Evolutionary conservation across 306 rosid species (phyloP).

Genomic region (Cucurbita ficifolia): DNA sequence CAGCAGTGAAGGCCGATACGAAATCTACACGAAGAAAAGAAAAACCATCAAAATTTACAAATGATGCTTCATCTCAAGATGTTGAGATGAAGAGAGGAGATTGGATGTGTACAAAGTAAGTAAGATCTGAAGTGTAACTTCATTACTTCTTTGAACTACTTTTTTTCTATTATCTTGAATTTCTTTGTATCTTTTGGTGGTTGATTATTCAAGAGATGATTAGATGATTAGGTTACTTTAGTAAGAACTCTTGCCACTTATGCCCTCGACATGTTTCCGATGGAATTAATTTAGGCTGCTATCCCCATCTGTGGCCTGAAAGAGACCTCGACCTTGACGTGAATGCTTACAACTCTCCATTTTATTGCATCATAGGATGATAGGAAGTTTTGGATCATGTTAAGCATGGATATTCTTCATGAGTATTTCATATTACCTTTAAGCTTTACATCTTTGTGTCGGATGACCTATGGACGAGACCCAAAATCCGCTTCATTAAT

Average conservation of each 20-base stretch:
- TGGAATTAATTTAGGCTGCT: background rate
- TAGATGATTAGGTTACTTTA: background rate
- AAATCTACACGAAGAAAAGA: conserved; percentile 15
- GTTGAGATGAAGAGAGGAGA: conserved; percentile 67
- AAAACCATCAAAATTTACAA: conserved; percentile 7
- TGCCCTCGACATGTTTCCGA: background rate
- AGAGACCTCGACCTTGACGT: background rate
- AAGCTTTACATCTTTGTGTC: background rate
- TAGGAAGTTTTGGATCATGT: background rate
- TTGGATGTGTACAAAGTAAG: conserved; percentile 89
- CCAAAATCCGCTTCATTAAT: background rate
- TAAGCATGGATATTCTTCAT: background rate
- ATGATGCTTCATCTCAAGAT: conserved; percentile 15
- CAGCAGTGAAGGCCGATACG: conserved; percentile 23
- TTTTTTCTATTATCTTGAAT: background rate
- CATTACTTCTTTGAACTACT: background rate
- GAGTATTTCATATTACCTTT: background rate
- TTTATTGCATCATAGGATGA: background rate
- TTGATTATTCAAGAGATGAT: background rate
- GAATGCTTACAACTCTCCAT: background rate
- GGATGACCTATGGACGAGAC: background rate
- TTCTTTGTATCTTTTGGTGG: background rate
- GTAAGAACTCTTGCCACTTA: background rate
- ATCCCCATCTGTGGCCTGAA: background rate
- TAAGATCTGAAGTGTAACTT: conserved; percentile 8